These are phyloP conservation scores for Teratosphaeria gauchensis DNA, from an alignment of 2,329 filamentous ascomycete species.

Conservation along the genomic window DNA sequence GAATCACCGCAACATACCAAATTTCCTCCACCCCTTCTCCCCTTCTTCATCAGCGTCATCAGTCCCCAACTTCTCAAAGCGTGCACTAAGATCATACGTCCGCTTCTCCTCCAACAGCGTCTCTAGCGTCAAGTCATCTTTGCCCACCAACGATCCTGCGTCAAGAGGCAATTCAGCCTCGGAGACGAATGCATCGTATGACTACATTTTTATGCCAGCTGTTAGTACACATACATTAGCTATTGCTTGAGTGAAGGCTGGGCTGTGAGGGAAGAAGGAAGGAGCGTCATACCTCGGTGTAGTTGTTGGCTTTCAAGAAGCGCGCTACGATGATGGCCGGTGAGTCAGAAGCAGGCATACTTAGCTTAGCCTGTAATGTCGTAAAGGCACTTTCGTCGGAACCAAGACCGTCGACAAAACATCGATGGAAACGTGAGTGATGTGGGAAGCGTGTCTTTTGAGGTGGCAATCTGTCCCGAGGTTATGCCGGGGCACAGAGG, in stretches of 20 bases:
- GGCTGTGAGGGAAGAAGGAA: neutral
- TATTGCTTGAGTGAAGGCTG: neutral
- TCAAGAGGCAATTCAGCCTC: slow-evolving; percentile 47
- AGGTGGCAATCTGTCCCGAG: neutral
- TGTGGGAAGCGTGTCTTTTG: no score
- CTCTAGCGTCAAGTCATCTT: slow-evolving; percentile 46
- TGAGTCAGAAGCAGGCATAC: slow-evolving; percentile 26
- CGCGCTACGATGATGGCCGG: slow-evolving; percentile 28
- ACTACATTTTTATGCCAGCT: slow-evolving; percentile 28
- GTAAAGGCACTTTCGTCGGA: no score
- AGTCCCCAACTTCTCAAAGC: slow-evolving; percentile 47
- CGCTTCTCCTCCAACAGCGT: slow-evolving; percentile 52
- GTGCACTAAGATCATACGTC: slow-evolving; percentile 45
- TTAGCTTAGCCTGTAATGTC: neutral
- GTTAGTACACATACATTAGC: neutral
- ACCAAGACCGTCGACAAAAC: no score
- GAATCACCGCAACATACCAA: slow-evolving; percentile 36
- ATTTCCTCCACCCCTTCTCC: slow-evolving; percentile 33
- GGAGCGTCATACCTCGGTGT: slow-evolving; percentile 20
- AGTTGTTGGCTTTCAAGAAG: slow-evolving; percentile 28
- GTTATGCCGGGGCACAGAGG: neutral
- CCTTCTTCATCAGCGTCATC: slow-evolving; percentile 22
- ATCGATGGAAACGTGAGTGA: no score
- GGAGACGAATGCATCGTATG: slow-evolving; percentile 46
- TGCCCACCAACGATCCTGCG: slow-evolving; percentile 32